phyloP scores from a whole-genome alignment of 1,139 yeast genomes.

The Hanseniaspora sp. region DNA sequence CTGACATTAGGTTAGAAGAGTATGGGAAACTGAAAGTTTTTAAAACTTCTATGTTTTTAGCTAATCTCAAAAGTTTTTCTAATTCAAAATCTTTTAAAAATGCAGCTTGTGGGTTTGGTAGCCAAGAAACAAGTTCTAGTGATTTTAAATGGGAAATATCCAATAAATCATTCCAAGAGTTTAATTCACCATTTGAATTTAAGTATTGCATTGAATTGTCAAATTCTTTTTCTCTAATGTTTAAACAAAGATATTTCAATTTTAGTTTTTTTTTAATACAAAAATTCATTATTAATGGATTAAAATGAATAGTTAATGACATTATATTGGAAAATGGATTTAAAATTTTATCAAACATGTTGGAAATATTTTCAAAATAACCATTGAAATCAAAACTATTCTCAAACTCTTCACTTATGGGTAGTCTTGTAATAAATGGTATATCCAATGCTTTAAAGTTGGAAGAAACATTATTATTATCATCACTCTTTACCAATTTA shows the following conservation, averaged over 20 bases:
- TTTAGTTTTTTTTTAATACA: not conserved
- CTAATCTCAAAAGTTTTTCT: not conserved
- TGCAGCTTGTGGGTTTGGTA: not conserved
- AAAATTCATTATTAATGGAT: slow-evolving; percentile 6
- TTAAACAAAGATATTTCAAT: not conserved
- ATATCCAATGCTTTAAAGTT: slow-evolving; percentile 23
- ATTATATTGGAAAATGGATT: slow-evolving; percentile 14
- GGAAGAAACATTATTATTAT: slow-evolving; percentile 9
- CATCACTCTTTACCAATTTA: slow-evolving; percentile 16
- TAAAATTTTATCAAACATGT: slow-evolving; percentile 19
- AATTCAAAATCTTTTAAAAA: slow-evolving; percentile 4
- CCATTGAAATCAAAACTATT: slow-evolving; percentile 17
- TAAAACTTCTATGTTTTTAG: not conserved
- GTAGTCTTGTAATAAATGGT: slow-evolving; percentile 24
- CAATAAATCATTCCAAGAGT: not conserved
- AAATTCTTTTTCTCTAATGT: slow-evolving; percentile 1
- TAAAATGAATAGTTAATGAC: slow-evolving; percentile 13
- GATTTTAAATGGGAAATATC: not conserved
- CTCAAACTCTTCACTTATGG: slow-evolving; percentile 14
- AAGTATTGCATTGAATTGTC: not conserved
- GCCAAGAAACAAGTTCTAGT: slow-evolving; percentile 10
- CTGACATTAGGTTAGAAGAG: not conserved
- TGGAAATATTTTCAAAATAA: slow-evolving; percentile 20
- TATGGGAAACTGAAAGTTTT: slow-evolving; percentile 9
- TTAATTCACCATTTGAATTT: not conserved